Base-by-base conservation (phyloP, 73 alveolate genomes). In the Paramecium sexaurelia region DNA sequence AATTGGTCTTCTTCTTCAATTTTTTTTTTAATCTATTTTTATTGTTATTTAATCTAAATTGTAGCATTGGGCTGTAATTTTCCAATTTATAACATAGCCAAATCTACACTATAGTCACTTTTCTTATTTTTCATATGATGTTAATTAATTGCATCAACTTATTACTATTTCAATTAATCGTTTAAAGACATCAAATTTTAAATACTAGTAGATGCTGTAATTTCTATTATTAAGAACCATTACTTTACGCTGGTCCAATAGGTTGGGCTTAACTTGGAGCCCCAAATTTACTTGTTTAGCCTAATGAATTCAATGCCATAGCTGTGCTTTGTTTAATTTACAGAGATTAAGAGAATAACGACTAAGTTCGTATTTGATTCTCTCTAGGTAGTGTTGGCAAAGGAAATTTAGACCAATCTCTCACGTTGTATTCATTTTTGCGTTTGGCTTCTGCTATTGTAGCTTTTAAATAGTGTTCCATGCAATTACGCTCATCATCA, bases 341-440 rank as follows among this genome's bases (percentile, higher is more conserved):
- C 33, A 71, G 51, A 35, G 61, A 1, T 32, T 33, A 33, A 35
- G 85, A 69, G 29, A 69, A 68, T 7, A 71, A 19, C 1, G 86
- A 71, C 57, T 33, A 37, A 32, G 47, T 71, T 71, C 61, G 37
- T 27, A 71, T 24, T 92, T 85, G 61, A 91, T 93, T 87, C 75
- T 94, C 97, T 40, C 94, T 56, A 9, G 94, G 92, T 2, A 94
- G 91, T 41, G 87, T 94, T 13, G 96, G 96, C 55, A 94, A 68
- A n/a, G 94, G 94, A 68, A 36, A 92, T 19, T 82, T 85, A 47
- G 93, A 95, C 97, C 97, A 94, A 75, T 94, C 95, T 35, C 95
- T 66, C 5, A 68, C 11, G 20, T 41, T 45, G 40, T 92, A 66
- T 27, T 51, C 88, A 22, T 86, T 91, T 69, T 85, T 92, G 27